Base-by-base conservation (phyloP, 2,329 filamentous ascomycete genomes). In the Pseudogymnoascus sp. region DNA sequence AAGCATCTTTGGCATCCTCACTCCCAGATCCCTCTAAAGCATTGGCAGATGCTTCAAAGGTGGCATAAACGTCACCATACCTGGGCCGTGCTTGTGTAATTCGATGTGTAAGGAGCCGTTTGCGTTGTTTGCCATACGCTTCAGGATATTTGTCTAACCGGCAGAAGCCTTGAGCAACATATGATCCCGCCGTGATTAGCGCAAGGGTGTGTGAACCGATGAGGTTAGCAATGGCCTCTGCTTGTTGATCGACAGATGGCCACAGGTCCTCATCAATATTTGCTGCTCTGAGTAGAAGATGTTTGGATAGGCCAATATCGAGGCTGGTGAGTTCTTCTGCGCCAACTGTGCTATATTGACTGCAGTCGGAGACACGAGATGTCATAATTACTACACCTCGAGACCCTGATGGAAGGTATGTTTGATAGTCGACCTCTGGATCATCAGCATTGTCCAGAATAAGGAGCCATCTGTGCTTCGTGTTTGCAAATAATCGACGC, bases 361-460 rank as follows among this genome's bases (percentile, higher is more conserved):
- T 71, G 28, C 67, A 69, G 24, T 70, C 70, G 1, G 69, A 72
- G 59, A 76, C 75, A 33, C 75, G 68, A 8, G 72, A 77, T 0
- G 77, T 79, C 1, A 78, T 67, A 1, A 78, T 61, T n/a, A 78
- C 71, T 41, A 69, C n/a, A 70, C 77, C 66, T 50, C 65, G 26
- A 66, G 64, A 11, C 67, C 72, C 22, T 62, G 31, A 1, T 70
- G 75, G 62, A 72, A 73, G 40, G 64, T 74, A 56, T 60, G 66
- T 46, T 62, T 66, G 64, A 64, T 66, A 71, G 65, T 60, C 71
- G 11, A 28, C n/a, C 5, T 67, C 61, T 6, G 73, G 70, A 65
- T 76, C 70, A 60, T 79, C 76, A 0, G 74, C 76, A 64, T 79
- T 79, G 66, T 79, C 76, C 24, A 79, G 72, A 4, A 79, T 70